phyloP scores from a whole-genome alignment of 1,284 basidiomycete genomes.

The Ganoderma sinense region DNA sequence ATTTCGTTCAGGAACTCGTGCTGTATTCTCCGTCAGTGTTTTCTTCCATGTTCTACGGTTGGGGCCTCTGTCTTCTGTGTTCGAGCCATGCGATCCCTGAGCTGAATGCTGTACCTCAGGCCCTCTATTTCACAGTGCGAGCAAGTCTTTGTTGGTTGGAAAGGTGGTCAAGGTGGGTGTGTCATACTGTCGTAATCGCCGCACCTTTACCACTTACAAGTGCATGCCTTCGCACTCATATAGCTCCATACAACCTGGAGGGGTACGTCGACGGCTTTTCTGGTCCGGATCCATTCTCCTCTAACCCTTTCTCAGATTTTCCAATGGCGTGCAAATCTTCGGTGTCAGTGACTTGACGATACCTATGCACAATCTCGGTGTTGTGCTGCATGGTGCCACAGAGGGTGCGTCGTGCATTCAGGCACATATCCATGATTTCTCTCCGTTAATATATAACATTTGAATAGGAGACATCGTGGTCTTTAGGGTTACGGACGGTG shows the following conservation, averaged over 20 bases:
- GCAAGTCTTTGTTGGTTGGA: not conserved
- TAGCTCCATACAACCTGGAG: not conserved
- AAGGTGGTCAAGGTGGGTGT: not conserved
- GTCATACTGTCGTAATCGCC: not conserved
- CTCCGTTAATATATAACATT: not conserved
- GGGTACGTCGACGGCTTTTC: not conserved
- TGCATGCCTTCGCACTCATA: not conserved
- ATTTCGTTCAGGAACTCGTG: not conserved
- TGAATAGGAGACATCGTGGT: not conserved
- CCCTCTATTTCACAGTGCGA: not conserved
- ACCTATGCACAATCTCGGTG: not conserved
- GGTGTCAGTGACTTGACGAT: not conserved
- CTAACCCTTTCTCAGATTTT: not conserved
- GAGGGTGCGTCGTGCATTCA: not conserved
- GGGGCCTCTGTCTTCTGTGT: not conserved
- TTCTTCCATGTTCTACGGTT: not conserved
- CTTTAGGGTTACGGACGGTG: not conserved
- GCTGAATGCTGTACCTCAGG: not conserved
- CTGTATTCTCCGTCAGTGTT: not conserved
- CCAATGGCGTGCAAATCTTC: not conserved
- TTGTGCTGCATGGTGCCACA: not conserved
- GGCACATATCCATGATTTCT: not conserved
- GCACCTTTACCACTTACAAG: not conserved
- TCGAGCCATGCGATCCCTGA: not conserved
- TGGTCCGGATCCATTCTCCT: not conserved